Percentiles rank a stretch among this genome's conserved stretches.
Evolutionary conservation across 225 moss, liverwort and hornwort species (phyloP).

Genomic region (Marchantia polymorpha): DNA sequence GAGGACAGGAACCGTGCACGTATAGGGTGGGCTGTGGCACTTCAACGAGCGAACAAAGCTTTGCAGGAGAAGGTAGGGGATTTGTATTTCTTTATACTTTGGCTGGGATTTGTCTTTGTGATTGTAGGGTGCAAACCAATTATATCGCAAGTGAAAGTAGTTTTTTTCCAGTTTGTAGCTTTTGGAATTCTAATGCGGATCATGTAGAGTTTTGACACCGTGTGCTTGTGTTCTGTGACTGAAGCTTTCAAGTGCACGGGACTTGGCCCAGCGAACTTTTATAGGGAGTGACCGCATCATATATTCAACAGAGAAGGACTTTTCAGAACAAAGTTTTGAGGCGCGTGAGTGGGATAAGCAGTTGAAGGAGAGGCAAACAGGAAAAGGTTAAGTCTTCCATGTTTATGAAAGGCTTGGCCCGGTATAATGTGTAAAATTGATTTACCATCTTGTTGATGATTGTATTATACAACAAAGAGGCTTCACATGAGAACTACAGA

Average conservation of each 20-base stretch:
- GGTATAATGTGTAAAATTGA: conserved; percentile 12
- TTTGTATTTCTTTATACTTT: background rate
- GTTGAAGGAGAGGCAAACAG: conserved; percentile 64
- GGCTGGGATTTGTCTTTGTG: background rate
- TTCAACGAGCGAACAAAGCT: conserved; percentile 69
- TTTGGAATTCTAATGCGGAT: background rate
- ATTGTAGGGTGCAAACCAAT: no score
- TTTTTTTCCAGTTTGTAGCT: no score
- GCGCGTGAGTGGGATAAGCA: conserved; percentile 93
- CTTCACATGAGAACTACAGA: background rate
- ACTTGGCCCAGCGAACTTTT: conserved; percentile 79
- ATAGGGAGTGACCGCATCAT: conserved; percentile 82
- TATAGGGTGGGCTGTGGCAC: conserved; percentile 77
- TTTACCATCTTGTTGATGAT: conserved; percentile 14
- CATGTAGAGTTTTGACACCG: background rate
- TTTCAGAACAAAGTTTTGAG: conserved; percentile 75
- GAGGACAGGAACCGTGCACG: conserved; percentile 85
- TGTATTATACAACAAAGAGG: conserved; percentile 14
- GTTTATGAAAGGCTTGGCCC: background rate
- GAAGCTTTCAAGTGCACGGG: conserved; percentile 86
- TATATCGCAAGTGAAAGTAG: no score
- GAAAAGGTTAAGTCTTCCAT: conserved; percentile 34
- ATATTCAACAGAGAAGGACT: conserved; percentile 78
- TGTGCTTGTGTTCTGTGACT: conserved; percentile 3
- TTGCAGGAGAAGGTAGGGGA: conserved; percentile 69